These are phyloP conservation scores for Aureobasidium sp. DNA, from an alignment of 2,329 filamentous ascomycete genomes.

Conservation along the genomic window DNA sequence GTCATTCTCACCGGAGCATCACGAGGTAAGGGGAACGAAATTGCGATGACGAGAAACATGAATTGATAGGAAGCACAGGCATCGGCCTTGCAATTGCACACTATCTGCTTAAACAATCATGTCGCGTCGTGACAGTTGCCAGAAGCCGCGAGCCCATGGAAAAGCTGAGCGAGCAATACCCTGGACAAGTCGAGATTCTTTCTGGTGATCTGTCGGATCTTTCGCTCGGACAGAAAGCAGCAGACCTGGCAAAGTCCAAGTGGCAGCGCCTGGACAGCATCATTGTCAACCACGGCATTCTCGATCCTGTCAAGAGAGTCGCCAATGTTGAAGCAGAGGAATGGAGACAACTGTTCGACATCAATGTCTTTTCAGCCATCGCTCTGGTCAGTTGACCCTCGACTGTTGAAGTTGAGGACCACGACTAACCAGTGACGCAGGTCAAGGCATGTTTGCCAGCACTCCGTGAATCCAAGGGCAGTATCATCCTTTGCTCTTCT, in stretches of 20 bases:
- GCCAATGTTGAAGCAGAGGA: conserved; percentile 60
- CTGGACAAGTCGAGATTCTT: conserved; percentile 48
- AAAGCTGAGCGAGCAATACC: conserved; percentile 48
- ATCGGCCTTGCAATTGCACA: conserved; percentile 56
- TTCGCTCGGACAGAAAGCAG: conserved; percentile 51
- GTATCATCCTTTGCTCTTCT: conserved; percentile 71
- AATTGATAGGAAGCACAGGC: conserved; percentile 33
- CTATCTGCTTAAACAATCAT: conserved; percentile 48
- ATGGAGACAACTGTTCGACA: conserved; percentile 70
- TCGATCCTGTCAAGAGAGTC: conserved; percentile 69
- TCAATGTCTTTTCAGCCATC: conserved; percentile 81
- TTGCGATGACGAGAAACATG: neutral
- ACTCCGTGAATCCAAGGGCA: conserved; percentile 61
- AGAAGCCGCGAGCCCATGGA: conserved; percentile 49
- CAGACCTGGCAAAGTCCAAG: conserved; percentile 56
- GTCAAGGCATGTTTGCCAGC: conserved; percentile 63
- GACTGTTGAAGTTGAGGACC: conserved; percentile 2
- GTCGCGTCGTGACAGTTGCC: conserved; percentile 52
- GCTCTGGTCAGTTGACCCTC: conserved; percentile 56
- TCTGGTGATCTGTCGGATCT: conserved; percentile 52
- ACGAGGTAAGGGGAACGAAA: conserved; percentile 38
- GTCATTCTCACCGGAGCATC: conserved; percentile 56
- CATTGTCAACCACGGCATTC: conserved; percentile 78
- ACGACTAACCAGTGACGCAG: conserved; percentile 35
- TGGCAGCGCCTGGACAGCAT: conserved; percentile 69